phyloP scores from a whole-genome alignment of 805 yeast genomes.

The Kazachstania psychrophila region DNA sequence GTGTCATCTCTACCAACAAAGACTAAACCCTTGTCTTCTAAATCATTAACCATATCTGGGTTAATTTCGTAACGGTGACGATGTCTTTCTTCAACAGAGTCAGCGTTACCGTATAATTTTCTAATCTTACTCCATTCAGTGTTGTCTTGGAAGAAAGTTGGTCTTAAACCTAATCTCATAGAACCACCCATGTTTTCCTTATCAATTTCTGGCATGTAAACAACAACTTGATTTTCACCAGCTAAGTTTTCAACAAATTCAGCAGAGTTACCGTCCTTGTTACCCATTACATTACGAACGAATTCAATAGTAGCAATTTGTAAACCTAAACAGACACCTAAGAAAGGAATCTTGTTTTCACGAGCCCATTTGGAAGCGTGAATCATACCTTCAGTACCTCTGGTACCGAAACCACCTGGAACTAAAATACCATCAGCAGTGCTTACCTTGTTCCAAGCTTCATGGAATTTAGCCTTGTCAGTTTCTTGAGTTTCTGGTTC shows the following conservation, averaged over 20 bases:
- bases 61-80: constrained; percentile 97
- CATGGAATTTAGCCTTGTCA: constrained; percentile 73
- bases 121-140: constrained; percentile 63
- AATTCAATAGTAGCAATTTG: constrained; percentile 95
- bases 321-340: constrained; percentile 95
- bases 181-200: constrained; percentile 96
- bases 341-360: constrained; percentile 83
- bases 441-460: constrained; percentile 90
- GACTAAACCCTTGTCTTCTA: constrained; percentile 71
- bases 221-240: constrained; percentile 60
- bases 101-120: constrained; percentile 65
- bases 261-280: constrained; percentile 61
- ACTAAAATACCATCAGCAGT: constrained; percentile 94
- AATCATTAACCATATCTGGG: constrained; percentile 61
- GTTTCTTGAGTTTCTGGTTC: constrained; percentile 59
- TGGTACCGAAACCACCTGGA: constrained; percentile 96
- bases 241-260: constrained; percentile 64
- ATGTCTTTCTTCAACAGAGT: constrained; percentile 80
- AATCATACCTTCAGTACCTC: constrained; percentile 98
- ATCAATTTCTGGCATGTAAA: constrained; percentile 98
- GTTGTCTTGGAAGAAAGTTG: constrained; percentile 67
- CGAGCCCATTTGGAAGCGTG: constrained; percentile 98
- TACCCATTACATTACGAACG: constrained; percentile 69
- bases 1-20: constrained; percentile 93
- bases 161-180: constrained; percentile 94